Base-by-base conservation (phyloP, 2,329 filamentous ascomycete genomes). In the Arthroderma sp. region DNA sequence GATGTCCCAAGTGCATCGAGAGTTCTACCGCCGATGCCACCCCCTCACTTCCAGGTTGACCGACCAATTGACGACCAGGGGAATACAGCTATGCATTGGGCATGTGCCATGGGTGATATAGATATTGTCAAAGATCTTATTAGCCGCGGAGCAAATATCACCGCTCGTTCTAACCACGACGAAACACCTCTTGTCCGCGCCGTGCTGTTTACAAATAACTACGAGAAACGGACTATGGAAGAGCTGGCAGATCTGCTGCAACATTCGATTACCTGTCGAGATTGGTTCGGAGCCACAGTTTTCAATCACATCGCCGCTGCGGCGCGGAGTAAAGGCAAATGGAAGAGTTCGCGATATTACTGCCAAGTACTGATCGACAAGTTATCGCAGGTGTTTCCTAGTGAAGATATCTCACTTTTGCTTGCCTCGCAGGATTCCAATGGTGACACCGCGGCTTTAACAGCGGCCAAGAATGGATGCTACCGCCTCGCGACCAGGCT, bases 181-280 rank as follows among this genome's bases (percentile, higher is more conserved):
- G 89, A 96, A 64, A 96, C 91, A 0, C 89, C 91, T 0, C 76
- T 98, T 32, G 95, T 98, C 78, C 82, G 88, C 37, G 84, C 86
- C 4, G 88, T 96, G 45, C 78, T 93, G 59, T 98, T 96, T 63
- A 96, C 89, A 38, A 98, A 98, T 63, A 94, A 91, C 61, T 91
- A 81, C 61, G 91, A 96, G 61, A 94, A 91, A 66, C 78, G 86
- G 53, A 88, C 85, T 0, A 95, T 96, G 66, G 83, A 86, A 0
- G 75, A 75, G 22, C 80, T 98, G 45, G 78, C 94, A 55, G 83
- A 83, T 52, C 78, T 94, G 50, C 74, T 98, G 3, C 79, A 88
- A 42, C 77, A 81, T 33, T 95, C 89, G 0, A 79, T 94, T 34
- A 80, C 82, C 43, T 78, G 78, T 47, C 75, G 83, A 22, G 91